Conservation (phyloP, 331 rosid genomes). For the Malus hybrid region DNA sequence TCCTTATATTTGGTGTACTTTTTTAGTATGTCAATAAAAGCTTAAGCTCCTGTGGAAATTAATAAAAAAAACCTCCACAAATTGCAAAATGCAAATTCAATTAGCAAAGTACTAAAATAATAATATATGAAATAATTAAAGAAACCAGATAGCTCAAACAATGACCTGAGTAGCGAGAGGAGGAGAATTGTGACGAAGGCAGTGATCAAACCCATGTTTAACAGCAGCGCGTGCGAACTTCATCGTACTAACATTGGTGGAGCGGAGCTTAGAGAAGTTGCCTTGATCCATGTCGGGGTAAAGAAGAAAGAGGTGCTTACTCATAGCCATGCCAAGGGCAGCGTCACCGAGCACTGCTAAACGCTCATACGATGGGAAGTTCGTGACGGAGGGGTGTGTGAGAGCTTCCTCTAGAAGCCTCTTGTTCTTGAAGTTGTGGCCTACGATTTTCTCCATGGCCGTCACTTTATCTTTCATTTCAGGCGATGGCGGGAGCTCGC, state of each 20-base stretch:
- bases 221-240: constrained; percentile 71
- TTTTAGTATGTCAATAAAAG: too few species aligned
- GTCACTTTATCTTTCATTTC: constrained; percentile 10
- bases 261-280: constrained; percentile 41
- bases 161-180: constrained; percentile 23
- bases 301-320: constrained; percentile 27
- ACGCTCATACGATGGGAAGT: constrained; percentile 34
- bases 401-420: constrained; percentile 64
- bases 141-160: not conserved
- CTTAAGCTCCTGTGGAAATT: too few species aligned
- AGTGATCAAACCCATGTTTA: constrained; percentile 11
- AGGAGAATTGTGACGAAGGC: too few species aligned
- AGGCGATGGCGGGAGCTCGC: not conserved
- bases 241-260: constrained; percentile 62
- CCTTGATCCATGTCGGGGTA: constrained; percentile 40
- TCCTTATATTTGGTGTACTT: too few species aligned
- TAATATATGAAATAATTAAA: too few species aligned
- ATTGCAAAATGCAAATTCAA: not conserved
- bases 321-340: constrained; percentile 33
- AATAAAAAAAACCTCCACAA: too few species aligned
- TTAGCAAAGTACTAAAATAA: too few species aligned
- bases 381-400: constrained; percentile 48
- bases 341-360: constrained; percentile 70
- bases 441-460: constrained; percentile 28
- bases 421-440: constrained; percentile 34